Base-by-base conservation (phyloP, 352 stramenopile genomes). In the Thalassiosira hispida region DNA sequence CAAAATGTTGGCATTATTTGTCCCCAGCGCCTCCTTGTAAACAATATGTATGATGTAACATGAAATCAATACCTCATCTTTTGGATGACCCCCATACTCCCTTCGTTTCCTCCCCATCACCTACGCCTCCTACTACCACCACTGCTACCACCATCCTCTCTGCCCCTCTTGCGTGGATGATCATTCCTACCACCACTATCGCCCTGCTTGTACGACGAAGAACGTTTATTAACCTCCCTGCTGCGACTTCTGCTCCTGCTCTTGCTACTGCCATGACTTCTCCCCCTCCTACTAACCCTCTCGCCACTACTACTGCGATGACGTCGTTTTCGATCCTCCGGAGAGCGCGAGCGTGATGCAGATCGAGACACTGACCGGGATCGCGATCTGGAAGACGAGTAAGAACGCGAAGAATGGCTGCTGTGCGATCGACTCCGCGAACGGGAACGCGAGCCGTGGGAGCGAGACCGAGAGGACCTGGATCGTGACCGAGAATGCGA, bases 331-430 rank as follows among this genome's bases (percentile, higher is more conserved):
- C 35, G 14, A 62, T 40, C 20, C 22, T 47, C 47, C 40, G 23
- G 27, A 11, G 47, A 53, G 9, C 14, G 33, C 12, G 68, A 77
- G 23, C 35, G 40, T 12, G 62, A 68, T 27, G 1, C 20, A 25
- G 72, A 75, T 53, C 56, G 60, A 1, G 72, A 80, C 33, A 42
- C 35, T 2, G 71, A 79, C 46, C 69, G 29, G 0, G 69, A 78
- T n/a, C 47, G 33, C 31, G 42, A 56, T 22, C 55, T 49, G 52
- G 38, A 74, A 18, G 38, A 55, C 18, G 72, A 73, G 44, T 44
- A 35, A 65, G 53, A 75, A 40, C 25, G 33, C 18, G 72, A 73
- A 29, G 31, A 35, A 65, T 44, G 66, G 25, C 25, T 20, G 46
- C n/a, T 55, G 25, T 20, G 46, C 25, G 6, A 29, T 44, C 29